These are phyloP conservation scores for Globisporangium middletonii DNA, from an alignment of 352 stramenopile genomes.

Conservation along the genomic window DNA sequence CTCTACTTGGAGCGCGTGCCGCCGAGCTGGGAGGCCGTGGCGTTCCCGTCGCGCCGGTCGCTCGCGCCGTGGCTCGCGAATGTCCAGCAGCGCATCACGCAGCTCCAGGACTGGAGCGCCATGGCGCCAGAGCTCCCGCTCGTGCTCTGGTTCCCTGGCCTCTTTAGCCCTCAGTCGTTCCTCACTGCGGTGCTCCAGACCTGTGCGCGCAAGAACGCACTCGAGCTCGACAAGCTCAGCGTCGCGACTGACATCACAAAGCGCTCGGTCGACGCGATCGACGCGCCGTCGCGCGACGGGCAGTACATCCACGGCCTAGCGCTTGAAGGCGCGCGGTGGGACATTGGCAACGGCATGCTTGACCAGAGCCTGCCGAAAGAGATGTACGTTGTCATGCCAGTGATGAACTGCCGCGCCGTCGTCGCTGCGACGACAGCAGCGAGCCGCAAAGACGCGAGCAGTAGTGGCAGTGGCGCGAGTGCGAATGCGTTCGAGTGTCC, in stretches of 20 bases:
- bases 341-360: constrained; percentile 72
- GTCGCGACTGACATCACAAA: constrained; percentile 87
- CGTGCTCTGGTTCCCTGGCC: constrained; percentile 76
- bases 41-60: constrained; percentile 74
- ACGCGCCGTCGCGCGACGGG: constrained; percentile 84
- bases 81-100: constrained; percentile 76
- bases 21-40: constrained; percentile 58
- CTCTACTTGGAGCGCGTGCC: constrained; percentile 80
- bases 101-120: constrained; percentile 85
- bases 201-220: constrained; percentile 56
- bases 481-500: constrained; percentile 75
- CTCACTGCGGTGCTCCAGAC: constrained; percentile 79
- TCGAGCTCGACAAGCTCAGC: constrained; percentile 81
- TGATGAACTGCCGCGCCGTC: constrained; percentile 86
- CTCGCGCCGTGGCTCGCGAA: constrained; percentile 83
- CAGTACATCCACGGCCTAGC: constrained; percentile 87
- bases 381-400: constrained; percentile 89
- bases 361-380: constrained; percentile 83
- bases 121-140: constrained; percentile 72
- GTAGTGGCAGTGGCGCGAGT: constrained; percentile 3
- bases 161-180: constrained; percentile 86
- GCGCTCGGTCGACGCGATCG: constrained; percentile 66
- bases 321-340: constrained; percentile 89
- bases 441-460: constrained; percentile 9
- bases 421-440: constrained; percentile 18